Evolutionary conservation across 2,329 filamentous ascomycete species (phyloP).

Genomic region (Paracamarosporium sp.): DNA sequence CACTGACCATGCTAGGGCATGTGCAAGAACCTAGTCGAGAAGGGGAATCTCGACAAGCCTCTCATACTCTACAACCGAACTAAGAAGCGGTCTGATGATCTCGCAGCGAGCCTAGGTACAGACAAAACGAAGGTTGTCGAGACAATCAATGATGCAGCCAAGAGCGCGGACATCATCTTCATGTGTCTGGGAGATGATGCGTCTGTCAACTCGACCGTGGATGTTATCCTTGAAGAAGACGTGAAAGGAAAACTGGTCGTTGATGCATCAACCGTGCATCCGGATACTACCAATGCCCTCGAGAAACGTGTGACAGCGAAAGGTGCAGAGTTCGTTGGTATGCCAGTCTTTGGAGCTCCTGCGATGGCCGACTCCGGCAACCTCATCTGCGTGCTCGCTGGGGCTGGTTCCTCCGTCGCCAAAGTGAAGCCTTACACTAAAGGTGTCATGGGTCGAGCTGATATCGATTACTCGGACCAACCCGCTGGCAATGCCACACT

Average conservation of each 20-base stretch:
- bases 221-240: constrained; percentile 61
- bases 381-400: constrained; percentile 76
- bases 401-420: constrained; percentile 65
- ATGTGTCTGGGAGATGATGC: constrained; percentile 80
- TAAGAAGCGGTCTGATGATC: constrained; percentile 66
- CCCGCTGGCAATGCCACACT: constrained; percentile 72
- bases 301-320: constrained; percentile 63
- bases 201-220: constrained; percentile 70
- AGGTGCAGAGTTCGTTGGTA: constrained; percentile 77
- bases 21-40: constrained; percentile 75
- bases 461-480: constrained; percentile 74
- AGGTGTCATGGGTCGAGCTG: constrained; percentile 72
- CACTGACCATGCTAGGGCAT: constrained; percentile 24
- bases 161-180: constrained; percentile 79
- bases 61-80: constrained; percentile 85
- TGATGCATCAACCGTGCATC: constrained; percentile 88
- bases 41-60: constrained; percentile 73
- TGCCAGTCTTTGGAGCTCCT: constrained; percentile 75
- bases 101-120: constrained; percentile 65
- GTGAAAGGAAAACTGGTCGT: constrained; percentile 78
- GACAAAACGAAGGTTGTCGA: constrained; percentile 70
- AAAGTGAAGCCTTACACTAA: constrained; percentile 73
- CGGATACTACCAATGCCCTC: constrained; percentile 75
- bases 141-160: constrained; percentile 70
- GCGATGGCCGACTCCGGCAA: constrained; percentile 73